Conservation (phyloP, 164 flowering plant genomes). For the grape (Vitis vinifera) region ASM3070453v1 NC_081814.1:6763501-6764000, state of each 20-base stretch:
- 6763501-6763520: conserved; percentile 89
- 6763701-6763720: no score
- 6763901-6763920: neutral
- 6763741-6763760: neutral
- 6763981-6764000: conserved; percentile 1
- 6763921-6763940: no score
- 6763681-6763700: no score
- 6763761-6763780: conserved; percentile 90
- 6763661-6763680: neutral
- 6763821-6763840: conserved; percentile 97
- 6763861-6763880: conserved; percentile 95
- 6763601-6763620: conserved; percentile 18
- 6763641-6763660: neutral
- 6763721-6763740: neutral
- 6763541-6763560: conserved; percentile 93
- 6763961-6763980: conserved; percentile 5
- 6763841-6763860: conserved; percentile 83
- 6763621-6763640: conserved; percentile 7
- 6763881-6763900: conserved; percentile 12
- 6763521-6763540: conserved; percentile 87
- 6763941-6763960: neutral
- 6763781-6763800: conserved; percentile 78
- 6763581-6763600: conserved; percentile 71
- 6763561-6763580: conserved; percentile 97
- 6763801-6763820: conserved; percentile 88